A percentile compares a stretch with the other conserved stretches of the same genome.
Conservation (phyloP, 192 early-diverging fungal species). For the Podila minutissima region DNA sequence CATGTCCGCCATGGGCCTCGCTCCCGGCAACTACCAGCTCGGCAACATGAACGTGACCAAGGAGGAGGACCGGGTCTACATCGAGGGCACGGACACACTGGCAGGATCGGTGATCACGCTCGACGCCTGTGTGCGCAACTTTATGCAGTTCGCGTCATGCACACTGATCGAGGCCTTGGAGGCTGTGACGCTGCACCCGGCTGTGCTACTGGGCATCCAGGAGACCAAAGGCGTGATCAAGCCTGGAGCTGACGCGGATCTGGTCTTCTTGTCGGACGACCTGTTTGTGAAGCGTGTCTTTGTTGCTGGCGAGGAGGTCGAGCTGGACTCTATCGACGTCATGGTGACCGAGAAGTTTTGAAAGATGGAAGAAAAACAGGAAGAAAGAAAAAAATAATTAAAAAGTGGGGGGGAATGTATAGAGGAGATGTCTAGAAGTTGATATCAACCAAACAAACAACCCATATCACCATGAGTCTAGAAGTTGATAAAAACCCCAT, state of each 20-base stretch:
- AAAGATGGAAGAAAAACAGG: conserved; percentile 7
- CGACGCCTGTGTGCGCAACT: conserved; percentile 81
- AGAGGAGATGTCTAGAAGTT: not conserved
- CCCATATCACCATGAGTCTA: conserved; percentile 1
- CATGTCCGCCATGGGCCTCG: conserved; percentile 79
- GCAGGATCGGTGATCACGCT: conserved; percentile 77
- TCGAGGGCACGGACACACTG: conserved; percentile 79
- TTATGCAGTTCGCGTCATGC: conserved; percentile 80
- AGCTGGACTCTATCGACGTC: conserved; percentile 46
- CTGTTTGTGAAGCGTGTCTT: conserved; percentile 75
- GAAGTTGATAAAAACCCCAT: no score
- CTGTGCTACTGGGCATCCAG: conserved; percentile 76
- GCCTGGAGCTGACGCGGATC: conserved; percentile 80
- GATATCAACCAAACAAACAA: not conserved
- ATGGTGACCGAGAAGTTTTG: conserved; percentile 47
- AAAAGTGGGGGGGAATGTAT: not conserved
- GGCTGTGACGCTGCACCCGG: conserved; percentile 82
- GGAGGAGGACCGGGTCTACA: conserved; percentile 70
- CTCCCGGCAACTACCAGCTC: conserved; percentile 74
- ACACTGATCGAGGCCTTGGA: conserved; percentile 82
- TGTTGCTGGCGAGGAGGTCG: conserved; percentile 72
- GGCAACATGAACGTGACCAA: conserved; percentile 75
- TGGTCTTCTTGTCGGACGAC: conserved; percentile 77
- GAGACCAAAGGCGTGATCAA: conserved; percentile 77
- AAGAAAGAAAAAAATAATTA: not conserved